Base-by-base conservation (phyloP, 345 rosid genomes). In the Leavenworthia alabamica region DNA sequence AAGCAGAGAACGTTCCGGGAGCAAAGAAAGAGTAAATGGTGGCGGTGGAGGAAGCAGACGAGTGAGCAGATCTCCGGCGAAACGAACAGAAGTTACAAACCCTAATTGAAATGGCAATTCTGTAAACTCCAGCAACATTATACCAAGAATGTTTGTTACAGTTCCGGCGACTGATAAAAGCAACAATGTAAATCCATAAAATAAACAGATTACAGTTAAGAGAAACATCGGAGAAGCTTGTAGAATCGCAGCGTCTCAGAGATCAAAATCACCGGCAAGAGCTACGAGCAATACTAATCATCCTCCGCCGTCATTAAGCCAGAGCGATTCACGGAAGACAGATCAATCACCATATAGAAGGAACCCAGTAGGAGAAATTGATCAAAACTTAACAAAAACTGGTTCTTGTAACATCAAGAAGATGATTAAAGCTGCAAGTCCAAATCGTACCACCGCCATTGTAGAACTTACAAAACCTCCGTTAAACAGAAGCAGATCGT, bases 301-400 rank as follows among this genome's bases (percentile, higher is more conserved):
- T 32, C 36, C 12, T 32, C 36, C 12, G 10, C 85, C 88, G 23
- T 52, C 83, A 8, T 80, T 84, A 3, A 90, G 92, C 66, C 82
- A 88, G 29, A 62, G 67, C 22, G 24, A 41, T 40, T 44, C 62
- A 11, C 17, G 70, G 60, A 90, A 86, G 73, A 85, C 86, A 0
- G 98, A 91, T 37, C 85, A 84, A 8, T 86, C 98, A 0, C 96
- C 98, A 10, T 77, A 64, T 19, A 71, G 92, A 58, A 79, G 98
- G 29, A 86, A 83, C 27, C 95, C 90, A 3, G 56, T 84, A 14
- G 66, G 78, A 35, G 98, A 88, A 49, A 81, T 81, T 31, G 90
- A 86, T 40, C 77, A 83, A 52, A 85, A 84, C 68, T 67, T 77
- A 63, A 67, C 5, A 60, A 77, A 68, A 60, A 6, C 9, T 9